phyloP scores from a whole-genome alignment of 176 grass and related monocot genomes.

The Alloteropsis semialata region DNA sequence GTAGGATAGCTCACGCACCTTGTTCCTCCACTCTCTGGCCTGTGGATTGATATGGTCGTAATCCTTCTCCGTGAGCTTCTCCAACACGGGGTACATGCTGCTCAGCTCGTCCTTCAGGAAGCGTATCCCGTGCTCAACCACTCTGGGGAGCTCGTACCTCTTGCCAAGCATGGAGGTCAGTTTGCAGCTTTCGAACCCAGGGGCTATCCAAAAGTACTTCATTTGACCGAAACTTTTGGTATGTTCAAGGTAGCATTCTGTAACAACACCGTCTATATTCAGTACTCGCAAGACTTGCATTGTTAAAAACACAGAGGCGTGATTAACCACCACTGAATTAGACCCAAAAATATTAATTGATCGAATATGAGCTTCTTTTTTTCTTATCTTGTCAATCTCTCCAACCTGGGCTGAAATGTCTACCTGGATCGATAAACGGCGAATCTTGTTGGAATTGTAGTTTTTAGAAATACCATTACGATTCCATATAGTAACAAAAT shows the following conservation, averaged over 20 bases:
- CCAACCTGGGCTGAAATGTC: background rate
- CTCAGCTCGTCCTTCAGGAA: background rate
- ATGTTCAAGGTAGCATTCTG: background rate
- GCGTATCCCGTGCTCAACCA: background rate
- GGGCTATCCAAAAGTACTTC: background rate
- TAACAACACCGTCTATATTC: background rate
- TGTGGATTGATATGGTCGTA: background rate
- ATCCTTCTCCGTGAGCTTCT: background rate
- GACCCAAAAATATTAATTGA: conserved; percentile 4
- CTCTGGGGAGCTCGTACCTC: background rate
- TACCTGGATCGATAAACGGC: background rate
- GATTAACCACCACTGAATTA: background rate
- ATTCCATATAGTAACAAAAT: conserved; percentile 20
- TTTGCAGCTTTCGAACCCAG: background rate
- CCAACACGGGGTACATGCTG: background rate
- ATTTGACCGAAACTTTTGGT: background rate
- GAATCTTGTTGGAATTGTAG: background rate
- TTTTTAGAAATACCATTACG: background rate
- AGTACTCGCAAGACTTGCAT: background rate
- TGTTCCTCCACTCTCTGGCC: background rate
- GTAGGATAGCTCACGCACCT: background rate
- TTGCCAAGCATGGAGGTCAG: background rate
- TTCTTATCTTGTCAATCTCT: background rate
- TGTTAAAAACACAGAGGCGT: background rate
- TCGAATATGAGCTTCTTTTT: background rate